Conservation (phyloP, 768 basidiomycete species). For the Tubosaeta sp. region DNA sequence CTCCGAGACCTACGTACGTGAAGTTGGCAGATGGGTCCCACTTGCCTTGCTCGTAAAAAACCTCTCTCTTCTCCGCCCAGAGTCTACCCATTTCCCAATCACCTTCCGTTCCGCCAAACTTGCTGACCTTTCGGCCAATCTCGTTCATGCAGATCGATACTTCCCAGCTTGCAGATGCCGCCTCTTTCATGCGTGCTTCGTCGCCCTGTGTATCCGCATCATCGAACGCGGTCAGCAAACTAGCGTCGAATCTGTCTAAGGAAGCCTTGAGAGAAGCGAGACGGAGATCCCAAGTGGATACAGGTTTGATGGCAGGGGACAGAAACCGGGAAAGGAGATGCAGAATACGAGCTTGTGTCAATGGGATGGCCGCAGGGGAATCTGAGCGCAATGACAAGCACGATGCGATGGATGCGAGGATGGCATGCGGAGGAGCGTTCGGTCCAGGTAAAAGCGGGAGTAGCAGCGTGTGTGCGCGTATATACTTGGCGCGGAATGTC, state of each 20-base stretch:
- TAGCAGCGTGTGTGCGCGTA: conserved; percentile 61
- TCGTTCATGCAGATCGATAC: conserved; percentile 54
- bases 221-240: conserved; percentile 84
- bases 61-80: conserved; percentile 93
- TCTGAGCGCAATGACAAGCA: conserved; percentile 40
- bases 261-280: conserved; percentile 66
- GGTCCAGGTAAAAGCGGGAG: conserved; percentile 56
- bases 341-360: conserved; percentile 62
- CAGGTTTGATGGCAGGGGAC: conserved; percentile 64
- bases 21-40: conserved; percentile 85
- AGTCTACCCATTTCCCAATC: conserved; percentile 94
- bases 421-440: conserved; percentile 58
- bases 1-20: conserved; percentile 45
- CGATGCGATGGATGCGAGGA: conserved; percentile 46
- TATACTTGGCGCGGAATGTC: conserved; percentile 53
- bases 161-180: conserved; percentile 82
- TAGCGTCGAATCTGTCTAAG: conserved; percentile 85
- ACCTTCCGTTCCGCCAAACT: background rate
- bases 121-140: conserved; percentile 14
- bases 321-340: conserved; percentile 73
- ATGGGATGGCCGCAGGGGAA: conserved; percentile 38
- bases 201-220: conserved; percentile 70
- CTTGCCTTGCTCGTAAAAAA: conserved; percentile 80
- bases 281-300: conserved; percentile 61
- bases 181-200: conserved; percentile 74